phyloP scores from a whole-genome alignment of 257 asterid species.

The Solanum pennellii region DNA sequence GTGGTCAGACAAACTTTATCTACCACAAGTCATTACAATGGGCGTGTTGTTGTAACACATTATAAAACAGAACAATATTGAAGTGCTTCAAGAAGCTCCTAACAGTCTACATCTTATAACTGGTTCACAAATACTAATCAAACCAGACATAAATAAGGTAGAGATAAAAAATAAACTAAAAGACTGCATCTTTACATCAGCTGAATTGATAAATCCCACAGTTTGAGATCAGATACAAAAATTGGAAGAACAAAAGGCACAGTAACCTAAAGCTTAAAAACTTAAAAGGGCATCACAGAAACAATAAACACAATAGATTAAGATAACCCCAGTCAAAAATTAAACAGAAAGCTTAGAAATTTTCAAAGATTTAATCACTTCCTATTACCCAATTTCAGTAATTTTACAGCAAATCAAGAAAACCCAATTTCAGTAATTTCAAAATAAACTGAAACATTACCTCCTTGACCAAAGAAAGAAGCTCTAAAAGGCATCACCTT shows the following conservation, averaged over 20 bases:
- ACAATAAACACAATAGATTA: background rate
- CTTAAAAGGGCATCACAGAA: background rate
- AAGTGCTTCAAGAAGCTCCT: background rate
- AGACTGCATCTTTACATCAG: background rate
- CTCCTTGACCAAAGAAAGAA: constrained; percentile 64
- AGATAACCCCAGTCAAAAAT: background rate
- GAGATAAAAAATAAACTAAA: background rate
- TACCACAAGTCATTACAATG: background rate
- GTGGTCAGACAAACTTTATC: background rate
- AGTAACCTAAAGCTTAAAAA: background rate
- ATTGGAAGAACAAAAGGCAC: background rate
- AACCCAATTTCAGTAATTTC: background rate
- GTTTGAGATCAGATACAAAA: background rate
- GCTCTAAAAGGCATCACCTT: constrained; percentile 30
- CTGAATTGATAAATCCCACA: background rate
- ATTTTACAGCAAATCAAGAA: background rate
- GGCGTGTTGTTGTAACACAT: background rate
- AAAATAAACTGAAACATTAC: constrained; percentile 17
- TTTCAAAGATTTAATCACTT: background rate
- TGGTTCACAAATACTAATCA: background rate
- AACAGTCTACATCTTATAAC: background rate
- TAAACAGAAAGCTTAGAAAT: background rate
- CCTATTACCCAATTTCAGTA: background rate
- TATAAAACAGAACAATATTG: background rate
- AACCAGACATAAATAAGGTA: background rate